Conservation (phyloP, 31 red algal species). For the Asparagopsis taxiformis region DNA sequence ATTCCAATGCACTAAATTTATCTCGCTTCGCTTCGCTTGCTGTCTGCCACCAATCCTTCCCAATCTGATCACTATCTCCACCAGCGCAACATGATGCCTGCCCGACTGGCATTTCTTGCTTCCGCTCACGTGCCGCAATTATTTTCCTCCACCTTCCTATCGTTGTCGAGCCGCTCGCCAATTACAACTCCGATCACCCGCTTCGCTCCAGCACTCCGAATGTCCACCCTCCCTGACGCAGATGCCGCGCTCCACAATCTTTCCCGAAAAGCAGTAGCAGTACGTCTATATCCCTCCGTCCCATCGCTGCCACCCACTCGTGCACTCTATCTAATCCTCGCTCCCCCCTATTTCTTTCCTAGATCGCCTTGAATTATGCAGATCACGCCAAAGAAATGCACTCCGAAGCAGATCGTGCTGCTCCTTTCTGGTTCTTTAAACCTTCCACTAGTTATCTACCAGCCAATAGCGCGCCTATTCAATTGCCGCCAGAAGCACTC, state of each 20-base stretch:
- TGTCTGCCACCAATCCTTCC: too few species aligned
- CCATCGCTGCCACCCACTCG: not conserved
- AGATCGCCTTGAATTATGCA: slow-evolving; percentile 73
- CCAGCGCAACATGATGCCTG: too few species aligned
- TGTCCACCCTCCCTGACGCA: slow-evolving; percentile 13
- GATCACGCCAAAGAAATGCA: slow-evolving; percentile 76
- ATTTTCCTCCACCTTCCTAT: not conserved
- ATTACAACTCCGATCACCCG: not conserved
- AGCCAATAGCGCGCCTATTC: slow-evolving; percentile 29
- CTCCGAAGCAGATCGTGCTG: slow-evolving; percentile 31
- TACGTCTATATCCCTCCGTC: slow-evolving; percentile 9
- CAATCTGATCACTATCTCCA: too few species aligned
- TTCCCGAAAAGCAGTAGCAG: slow-evolving; percentile 59
- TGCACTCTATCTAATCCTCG: not conserved
- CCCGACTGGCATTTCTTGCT: too few species aligned
- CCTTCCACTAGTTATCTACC: slow-evolving; percentile 50
- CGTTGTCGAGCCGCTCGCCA: not conserved
- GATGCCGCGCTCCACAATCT: slow-evolving; percentile 60
- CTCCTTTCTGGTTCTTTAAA: slow-evolving; percentile 66
- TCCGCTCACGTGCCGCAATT: too few species aligned
- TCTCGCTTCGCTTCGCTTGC: too few species aligned
- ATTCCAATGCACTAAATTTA: too few species aligned
- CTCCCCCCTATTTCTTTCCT: slow-evolving; percentile 1
- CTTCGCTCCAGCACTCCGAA: slow-evolving; percentile 3
- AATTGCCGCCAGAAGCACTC: slow-evolving; percentile 21